Conservation (phyloP, 1,139 yeast genomes). For the Meyerozyma smithsonii region DNA sequence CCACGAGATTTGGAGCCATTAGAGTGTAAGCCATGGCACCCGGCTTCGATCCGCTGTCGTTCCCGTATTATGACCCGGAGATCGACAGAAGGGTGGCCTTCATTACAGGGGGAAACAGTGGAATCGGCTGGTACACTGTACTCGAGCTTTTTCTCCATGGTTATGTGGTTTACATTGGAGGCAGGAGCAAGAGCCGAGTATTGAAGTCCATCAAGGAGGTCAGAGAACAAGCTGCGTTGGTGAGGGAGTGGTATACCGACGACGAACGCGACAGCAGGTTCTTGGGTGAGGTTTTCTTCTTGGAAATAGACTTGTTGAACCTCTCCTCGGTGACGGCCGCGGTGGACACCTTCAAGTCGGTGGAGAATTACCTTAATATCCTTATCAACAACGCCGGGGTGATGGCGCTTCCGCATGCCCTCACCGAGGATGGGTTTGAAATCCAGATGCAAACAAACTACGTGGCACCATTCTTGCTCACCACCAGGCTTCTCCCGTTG, state of each 20-base stretch:
- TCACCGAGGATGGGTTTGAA: conserved; percentile 71
- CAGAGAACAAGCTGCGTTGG: conserved; percentile 12
- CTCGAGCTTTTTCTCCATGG: conserved; percentile 42
- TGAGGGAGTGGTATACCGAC: conserved; percentile 7
- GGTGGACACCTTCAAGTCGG: conserved; percentile 40
- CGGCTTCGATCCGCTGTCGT: conserved; percentile 19
- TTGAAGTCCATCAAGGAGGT: conserved; percentile 33
- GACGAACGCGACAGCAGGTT: conserved; percentile 14
- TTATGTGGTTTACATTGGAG: conserved; percentile 37
- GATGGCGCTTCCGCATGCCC: conserved; percentile 65
- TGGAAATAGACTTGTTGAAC: conserved; percentile 61
- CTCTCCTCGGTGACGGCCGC: conserved; percentile 56
- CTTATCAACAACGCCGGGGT: conserved; percentile 80
- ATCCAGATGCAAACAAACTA: conserved; percentile 78
- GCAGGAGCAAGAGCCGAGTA: conserved; percentile 34
- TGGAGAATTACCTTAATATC: conserved; percentile 54
- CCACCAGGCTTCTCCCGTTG: conserved; percentile 55
- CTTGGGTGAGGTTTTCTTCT: conserved; percentile 54
- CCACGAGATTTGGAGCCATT: neutral
- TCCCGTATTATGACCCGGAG: conserved; percentile 30
- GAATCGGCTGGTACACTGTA: conserved; percentile 41
- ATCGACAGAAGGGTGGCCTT: conserved; percentile 35
- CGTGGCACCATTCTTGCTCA: conserved; percentile 67
- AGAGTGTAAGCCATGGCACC: conserved; percentile 4
- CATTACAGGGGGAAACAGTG: conserved; percentile 43